Evolutionary conservation across 2,329 filamentous ascomycete species (phyloP), one percentile per base, ranked within the genome.

Genomic region (Akanthomyces lecanii): DNA sequence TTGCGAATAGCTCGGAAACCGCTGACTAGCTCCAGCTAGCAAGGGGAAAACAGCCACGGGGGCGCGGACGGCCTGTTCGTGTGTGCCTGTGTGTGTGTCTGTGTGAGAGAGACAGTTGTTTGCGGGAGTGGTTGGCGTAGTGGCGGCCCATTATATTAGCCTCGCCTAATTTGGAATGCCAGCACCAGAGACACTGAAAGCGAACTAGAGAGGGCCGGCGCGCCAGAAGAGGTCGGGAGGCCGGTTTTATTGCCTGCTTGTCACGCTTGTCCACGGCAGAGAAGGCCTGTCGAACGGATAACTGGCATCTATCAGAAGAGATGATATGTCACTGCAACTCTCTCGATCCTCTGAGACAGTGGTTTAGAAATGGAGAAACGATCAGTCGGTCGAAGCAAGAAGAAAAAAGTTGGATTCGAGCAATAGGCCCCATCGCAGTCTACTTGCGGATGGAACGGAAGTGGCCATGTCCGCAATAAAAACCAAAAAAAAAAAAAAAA

Each of bases 381-480:
- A 14, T 2, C 38, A 40, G 38, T 21, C 21, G 16, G 14, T 16
- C 14, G 14, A 16, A 16, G 38, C 12, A 16, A 40, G 14, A 10
- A 40, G 3, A 16, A 40, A 11, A 36, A 7, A 36, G 33, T 10
- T 36, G 7, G 33, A 6, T 36, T 2, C 7, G 4, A 36, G 33
- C 7, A 36, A 10, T 36, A 7, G 33, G 10, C 33, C 10, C 33
- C 33, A 36, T 36, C 8, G 6, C 33, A 36, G 21, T 36, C 33
- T 36, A 47, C 12, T 30, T 38, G 16, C 58, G 58, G 58, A 61
- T 53, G 58, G 50, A 50, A 38, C 58, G 58, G 58, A 61, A 47
- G 58, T 54, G 23, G 47, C 12, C 58, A 21, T 61, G 48, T 54
- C 58, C 48, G 58, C 48, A 21, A 42, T 14, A 30, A 30, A 48